Percentiles rank a stretch among this genome's conserved stretches.
Conservation (phyloP, 148 eudicot genomes). For the Vaccinium macrocarpon region DNA sequence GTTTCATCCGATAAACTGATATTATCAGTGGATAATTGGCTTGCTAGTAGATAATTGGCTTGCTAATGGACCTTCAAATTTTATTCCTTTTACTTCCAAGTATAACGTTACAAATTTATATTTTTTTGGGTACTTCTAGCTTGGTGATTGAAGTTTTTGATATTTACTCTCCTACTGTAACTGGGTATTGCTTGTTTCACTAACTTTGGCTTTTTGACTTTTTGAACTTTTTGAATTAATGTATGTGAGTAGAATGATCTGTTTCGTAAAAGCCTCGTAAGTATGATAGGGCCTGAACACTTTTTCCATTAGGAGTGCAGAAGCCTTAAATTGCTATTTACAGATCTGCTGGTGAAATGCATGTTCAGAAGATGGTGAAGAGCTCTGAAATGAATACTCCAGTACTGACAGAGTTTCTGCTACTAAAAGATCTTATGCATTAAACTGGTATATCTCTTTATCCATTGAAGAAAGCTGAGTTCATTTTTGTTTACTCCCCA, state of each 20-base stretch:
- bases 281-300: background rate
- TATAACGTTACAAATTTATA: background rate
- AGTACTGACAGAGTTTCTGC: background rate
- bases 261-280: too few species aligned
- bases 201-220: too few species aligned
- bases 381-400: background rate
- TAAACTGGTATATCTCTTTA: background rate
- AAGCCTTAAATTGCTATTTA: background rate
- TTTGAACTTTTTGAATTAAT: too few species aligned
- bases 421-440: background rate
- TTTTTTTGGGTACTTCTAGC: background rate
- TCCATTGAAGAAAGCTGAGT: background rate
- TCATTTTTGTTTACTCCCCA: background rate
- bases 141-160: background rate
- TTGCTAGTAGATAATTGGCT: background rate
- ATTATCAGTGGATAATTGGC: background rate
- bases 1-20: background rate
- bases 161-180: background rate
- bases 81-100: background rate
- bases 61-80: background rate
- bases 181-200: background rate
- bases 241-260: too few species aligned
- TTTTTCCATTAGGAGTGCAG: constrained; percentile 2
- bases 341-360: constrained; percentile 4
- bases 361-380: background rate